Evolutionary conservation across 768 basidiomycete species (phyloP), one percentile per base, ranked within the genome.

Genomic region (Mycena olivaceomarginata): DNA sequence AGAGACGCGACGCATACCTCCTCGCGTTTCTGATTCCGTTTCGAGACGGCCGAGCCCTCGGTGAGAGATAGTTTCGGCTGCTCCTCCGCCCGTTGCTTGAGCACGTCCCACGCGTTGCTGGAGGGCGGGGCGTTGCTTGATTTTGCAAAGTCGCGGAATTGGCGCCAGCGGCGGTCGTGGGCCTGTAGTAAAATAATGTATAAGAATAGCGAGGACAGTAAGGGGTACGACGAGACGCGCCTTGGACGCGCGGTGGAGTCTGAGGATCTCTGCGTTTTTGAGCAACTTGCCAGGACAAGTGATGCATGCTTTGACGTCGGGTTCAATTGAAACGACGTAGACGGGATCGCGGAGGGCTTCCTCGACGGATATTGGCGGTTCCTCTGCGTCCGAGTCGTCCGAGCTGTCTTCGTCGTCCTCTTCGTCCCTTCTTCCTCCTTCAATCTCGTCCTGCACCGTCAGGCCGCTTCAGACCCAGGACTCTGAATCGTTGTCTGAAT

Each of bases 261-360:
- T 85, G 46, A 90, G 86, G 91, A 94, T 92, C 66, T 86, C 87
- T 11, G 78, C 68, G 63, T 90, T 89, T 82, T 95, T 95, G 53
- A 96, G 87, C n/a, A 89, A 81, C 82, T 95, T 96, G 51, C 92
- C 92, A 13, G 93, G 94, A 83, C 95, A 96, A 7, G 94, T 81
- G 10, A 93, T 87, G 82, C 95, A 96, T 11, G 88, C 89, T 77
- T 90, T 89, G 46, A 91, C 82, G 31, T 90, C 90, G 4, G 93
- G 90, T 25, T 93, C 87, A 13, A 91, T 77, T 5, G 92, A 90
- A 45, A 93, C 85, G 78, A 91, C 82, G 82, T 93, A 94, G 45
- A 96, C 80, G 1, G 95, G 93, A 70, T 95, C 90, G 37, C 85
- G 84, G 63, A 95, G 88, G 13, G 91, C 94, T 81, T 94, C 90